phyloP scores from a whole-genome alignment of 2,329 filamentous ascomycete species.

The Clonostachys solani region DNA sequence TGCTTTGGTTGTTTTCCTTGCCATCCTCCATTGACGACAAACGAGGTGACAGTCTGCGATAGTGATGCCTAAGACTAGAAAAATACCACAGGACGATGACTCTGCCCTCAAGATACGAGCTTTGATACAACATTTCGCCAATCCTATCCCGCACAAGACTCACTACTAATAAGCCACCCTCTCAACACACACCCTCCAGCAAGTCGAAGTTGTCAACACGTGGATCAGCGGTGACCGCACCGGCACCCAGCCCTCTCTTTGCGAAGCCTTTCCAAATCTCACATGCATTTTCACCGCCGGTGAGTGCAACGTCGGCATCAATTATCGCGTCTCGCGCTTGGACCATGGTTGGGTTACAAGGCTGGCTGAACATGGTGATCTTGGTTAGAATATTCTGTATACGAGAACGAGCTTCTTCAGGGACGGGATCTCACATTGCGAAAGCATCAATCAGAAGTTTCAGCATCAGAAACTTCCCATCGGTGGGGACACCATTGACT shows the following conservation, averaged over 20 bases:
- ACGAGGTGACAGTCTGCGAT: too few species aligned
- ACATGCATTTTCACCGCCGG: conserved; percentile 39
- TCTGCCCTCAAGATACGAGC: too few species aligned
- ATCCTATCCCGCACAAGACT: too few species aligned
- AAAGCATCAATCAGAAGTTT: conserved; percentile 34
- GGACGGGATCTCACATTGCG: background rate
- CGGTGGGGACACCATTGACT: conserved; percentile 38
- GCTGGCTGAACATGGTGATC: conserved; percentile 20
- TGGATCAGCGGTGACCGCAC: conserved; percentile 13
- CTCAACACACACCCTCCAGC: background rate
- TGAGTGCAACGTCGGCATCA: conserved; percentile 41
- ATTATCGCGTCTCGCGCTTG: conserved; percentile 43
- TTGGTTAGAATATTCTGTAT: too few species aligned
- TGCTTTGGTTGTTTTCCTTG: too few species aligned
- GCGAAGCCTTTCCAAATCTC: conserved; percentile 46
- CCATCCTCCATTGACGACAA: too few species aligned
- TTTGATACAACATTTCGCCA: too few species aligned
- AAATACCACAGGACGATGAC: too few species aligned
- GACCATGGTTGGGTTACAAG: conserved; percentile 44
- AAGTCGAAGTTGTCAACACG: conserved; percentile 2
- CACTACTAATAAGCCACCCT: too few species aligned
- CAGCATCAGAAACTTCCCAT: conserved; percentile 48
- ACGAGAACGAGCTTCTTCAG: background rate
- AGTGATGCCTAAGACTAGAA: too few species aligned
- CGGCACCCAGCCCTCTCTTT: conserved; percentile 39